These are phyloP conservation scores for Paracoccidioides brasiliensis DNA, from an alignment of 2,329 filamentous ascomycete genomes.

Conservation along the genomic window DNA sequence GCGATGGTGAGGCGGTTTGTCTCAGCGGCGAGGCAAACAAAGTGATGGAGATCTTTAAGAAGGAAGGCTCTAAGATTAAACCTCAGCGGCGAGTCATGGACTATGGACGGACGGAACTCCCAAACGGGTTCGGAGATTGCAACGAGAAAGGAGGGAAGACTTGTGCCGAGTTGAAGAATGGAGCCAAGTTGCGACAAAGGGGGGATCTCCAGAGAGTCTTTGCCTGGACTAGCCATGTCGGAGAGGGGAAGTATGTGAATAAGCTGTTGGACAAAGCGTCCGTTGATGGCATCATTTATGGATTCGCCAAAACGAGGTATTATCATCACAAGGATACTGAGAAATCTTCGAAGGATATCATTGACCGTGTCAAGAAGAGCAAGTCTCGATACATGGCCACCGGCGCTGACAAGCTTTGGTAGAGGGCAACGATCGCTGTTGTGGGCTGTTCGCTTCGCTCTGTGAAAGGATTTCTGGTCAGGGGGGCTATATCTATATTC, in stretches of 20 bases:
- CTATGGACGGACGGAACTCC: constrained; percentile 7
- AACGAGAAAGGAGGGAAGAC: constrained; percentile 7
- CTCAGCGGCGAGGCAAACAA: constrained; percentile 3
- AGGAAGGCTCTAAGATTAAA: not conserved
- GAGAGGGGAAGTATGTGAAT: constrained; percentile 5
- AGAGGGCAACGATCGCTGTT: not conserved
- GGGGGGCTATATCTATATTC: too few relatives aligned
- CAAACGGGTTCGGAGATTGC: constrained; percentile 9
- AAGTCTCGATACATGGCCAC: constrained; percentile 8
- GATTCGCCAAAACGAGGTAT: constrained; percentile 5
- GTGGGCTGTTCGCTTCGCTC: not conserved
- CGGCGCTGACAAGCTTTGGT: constrained; percentile 5
- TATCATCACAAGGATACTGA: constrained; percentile 1
- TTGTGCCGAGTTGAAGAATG: constrained; percentile 9
- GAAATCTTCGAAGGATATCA: constrained; percentile 7
- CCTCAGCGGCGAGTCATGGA: constrained; percentile 5
- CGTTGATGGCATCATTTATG: constrained; percentile 12
- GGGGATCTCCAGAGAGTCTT: constrained; percentile 6
- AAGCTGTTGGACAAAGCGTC: constrained; percentile 5
- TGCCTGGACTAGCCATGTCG: constrained; percentile 6
- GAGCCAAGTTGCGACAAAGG: not conserved
- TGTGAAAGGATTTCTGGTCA: not conserved
- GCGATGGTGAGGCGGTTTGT: constrained; percentile 8
- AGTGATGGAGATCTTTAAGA: not conserved
- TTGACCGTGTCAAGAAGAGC: constrained; percentile 6